Base-by-base conservation (phyloP, 2,329 filamentous ascomycete genomes). In the Aspergillus floridensis region DNA sequence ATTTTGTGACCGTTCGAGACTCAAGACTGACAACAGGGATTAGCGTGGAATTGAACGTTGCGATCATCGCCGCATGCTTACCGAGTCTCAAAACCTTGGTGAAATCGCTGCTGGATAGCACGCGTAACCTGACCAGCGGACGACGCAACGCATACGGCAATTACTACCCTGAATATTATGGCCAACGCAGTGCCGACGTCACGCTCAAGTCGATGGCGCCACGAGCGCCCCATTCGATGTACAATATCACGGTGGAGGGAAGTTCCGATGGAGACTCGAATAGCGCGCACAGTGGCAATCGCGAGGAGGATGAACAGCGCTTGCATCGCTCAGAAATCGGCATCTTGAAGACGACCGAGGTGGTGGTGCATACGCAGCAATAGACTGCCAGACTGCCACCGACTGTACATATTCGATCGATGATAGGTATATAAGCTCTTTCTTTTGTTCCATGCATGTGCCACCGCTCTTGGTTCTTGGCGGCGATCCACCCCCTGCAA, bases 11-110 rank as follows among this genome's bases (percentile, higher is more conserved):
- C 1, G 38, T 19, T 3, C 6, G 38, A 44, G 16, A 6, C 6
- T 7, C 2, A 4, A 44, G 38, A 53, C 29, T 41, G 14, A 22
- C 19, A 10, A 49, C 41, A 10, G 19, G 8, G 16, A 7, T 26
- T 24, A 80, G 77, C 21, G 68, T 79, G 56, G 76, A 80, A 63
- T 68, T 78, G 53, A 75, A 76, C 52, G 64, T 78, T 11, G 75
- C 75, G 11, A 77, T 79, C 44, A 70, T 77, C 26, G 76, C 77
- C 1, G 74, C 72, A 41, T 78, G 75, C 46, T 70, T 77, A 8
- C 76, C 77, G 6, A 71, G 74, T 2, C 65, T 80, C 21, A 76
- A 75, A 49, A 76, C 76, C 1, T 66, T 78, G 6, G 69, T 77
- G 21, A 66, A 66, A 59, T 51, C 50, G 6, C 14, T 68, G 47